Percentiles rank a stretch among this genome's conserved stretches.
These are phyloP conservation scores for Kwoniella bestiolae DNA, from an alignment of 768 basidiomycete species.

Conservation along the genomic window DNA sequence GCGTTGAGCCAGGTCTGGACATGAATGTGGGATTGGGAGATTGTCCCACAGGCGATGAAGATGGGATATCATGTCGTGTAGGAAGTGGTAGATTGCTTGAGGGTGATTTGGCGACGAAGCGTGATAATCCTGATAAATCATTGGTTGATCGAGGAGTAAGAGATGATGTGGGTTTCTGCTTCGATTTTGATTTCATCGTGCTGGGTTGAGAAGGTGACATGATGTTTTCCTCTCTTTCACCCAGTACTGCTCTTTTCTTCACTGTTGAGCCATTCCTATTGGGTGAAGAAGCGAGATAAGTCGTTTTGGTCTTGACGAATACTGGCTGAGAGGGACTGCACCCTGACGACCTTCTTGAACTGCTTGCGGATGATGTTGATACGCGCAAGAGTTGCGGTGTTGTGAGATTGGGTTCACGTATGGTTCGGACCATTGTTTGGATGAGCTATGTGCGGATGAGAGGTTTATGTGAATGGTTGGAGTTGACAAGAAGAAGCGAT, in stretches of 20 bases:
- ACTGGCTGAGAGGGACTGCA: conserved; percentile 10
- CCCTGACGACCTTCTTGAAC: conserved; percentile 14
- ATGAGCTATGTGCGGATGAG: background rate
- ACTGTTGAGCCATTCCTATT: background rate
- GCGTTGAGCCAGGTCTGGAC: conserved; percentile 22
- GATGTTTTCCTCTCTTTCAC: conserved; percentile 28
- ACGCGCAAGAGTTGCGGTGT: conserved; percentile 22
- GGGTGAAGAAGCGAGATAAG: conserved; percentile 2
- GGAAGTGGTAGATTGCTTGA: background rate
- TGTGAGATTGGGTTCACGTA: conserved; percentile 21
- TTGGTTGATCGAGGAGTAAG: background rate
- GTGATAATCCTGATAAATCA: conserved; percentile 4
- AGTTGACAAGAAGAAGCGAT: too few relatives aligned
- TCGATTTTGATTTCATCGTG: background rate
- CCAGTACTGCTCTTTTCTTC: conserved; percentile 23
- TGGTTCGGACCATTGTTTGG: conserved; percentile 25
- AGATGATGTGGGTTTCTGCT: background rate
- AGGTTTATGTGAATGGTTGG: background rate
- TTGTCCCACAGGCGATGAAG: conserved; percentile 17
- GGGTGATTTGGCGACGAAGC: conserved; percentile 23
- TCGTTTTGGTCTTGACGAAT: conserved; percentile 9
- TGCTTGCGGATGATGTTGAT: conserved; percentile 23
- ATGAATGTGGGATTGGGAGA: background rate
- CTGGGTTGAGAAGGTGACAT: background rate
- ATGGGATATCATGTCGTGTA: conserved; percentile 4